Base-by-base conservation (phyloP, 495 filamentous ascomycete genomes). In the Penicillium steckii region DNA sequence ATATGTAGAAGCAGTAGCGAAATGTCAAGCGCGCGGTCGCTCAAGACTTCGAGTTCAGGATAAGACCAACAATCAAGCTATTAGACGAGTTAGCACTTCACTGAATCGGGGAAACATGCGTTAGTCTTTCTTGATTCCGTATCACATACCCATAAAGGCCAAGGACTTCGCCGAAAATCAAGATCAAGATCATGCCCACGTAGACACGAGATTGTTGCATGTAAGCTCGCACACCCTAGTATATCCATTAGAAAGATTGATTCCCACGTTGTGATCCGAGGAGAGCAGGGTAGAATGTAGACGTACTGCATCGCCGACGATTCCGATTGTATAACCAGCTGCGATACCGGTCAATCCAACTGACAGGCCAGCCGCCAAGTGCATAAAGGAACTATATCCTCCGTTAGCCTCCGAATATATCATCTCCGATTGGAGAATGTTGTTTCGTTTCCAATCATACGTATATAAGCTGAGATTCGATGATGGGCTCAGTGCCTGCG, bases 141-240 rank as follows among this genome's bases (percentile, higher is more conserved):
- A 48, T 25, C 52, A 78, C 87, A 57, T 81, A 95, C 87, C 95
- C 95, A 65, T 99, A 99, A 33, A 99, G 85, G 60, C 94, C 94
- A 57, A 99, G 70, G 18, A 99, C 94, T 79, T 99, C 94, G 43
- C 89, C 93, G 66, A 98, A 98, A 82, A 98, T 98, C 58, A 98
- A 79, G 54, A 98, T 97, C 60, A 98, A 69, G 50, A 98, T 93
- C 94, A 97, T 96, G 69, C 94, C 94, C 29, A 99, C 94, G 60
- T 96, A 99, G 38, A 99, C 85, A 46, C 92, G 84, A 18, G 87
- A 92, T 72, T 99, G 94, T 56, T 86, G 83, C 92, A 99, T 95
- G 72, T 95, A 99, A 43, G 91, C 82, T 54, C 94, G 81, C 43
- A 96, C 91, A 32, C 94, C 94, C 83, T 86, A 42, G 18, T 22